Conservation (phyloP, 305 asterid species). For the Fraxinus floribunda region DNA sequence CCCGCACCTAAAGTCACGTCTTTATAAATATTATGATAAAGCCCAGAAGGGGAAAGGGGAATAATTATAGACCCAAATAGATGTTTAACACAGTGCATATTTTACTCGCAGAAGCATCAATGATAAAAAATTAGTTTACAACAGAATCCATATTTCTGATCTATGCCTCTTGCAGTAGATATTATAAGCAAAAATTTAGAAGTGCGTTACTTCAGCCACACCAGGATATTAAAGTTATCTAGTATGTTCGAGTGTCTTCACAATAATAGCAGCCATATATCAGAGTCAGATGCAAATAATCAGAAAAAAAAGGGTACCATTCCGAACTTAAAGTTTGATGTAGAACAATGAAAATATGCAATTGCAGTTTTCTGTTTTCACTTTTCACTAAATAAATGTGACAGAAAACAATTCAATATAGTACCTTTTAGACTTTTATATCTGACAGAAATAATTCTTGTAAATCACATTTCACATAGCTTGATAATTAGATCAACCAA, state of each 20-base stretch:
- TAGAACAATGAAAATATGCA: not conserved
- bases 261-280: not conserved
- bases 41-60: not conserved
- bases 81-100: not conserved
- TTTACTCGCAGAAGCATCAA: not conserved
- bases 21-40: not conserved
- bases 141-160: not conserved
- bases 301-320: not conserved
- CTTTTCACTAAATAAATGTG: not conserved
- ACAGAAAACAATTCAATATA: not conserved
- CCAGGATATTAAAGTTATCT: not conserved
- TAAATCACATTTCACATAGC: not conserved
- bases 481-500: not conserved
- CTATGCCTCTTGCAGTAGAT: not conserved
- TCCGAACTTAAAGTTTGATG: not conserved
- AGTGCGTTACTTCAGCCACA: not conserved
- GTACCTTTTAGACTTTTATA: not conserved
- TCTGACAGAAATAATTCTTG: not conserved
- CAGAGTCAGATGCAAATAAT: not conserved
- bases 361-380: constrained; percentile 1
- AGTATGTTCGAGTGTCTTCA: not conserved
- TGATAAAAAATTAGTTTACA: not conserved
- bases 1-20: constrained; percentile 64
- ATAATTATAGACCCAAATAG: not conserved
- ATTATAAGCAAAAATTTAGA: not conserved